Conservation (phyloP, 2,329 filamentous ascomycete genomes). For the Alternaria hordeiaustralica region DNA sequence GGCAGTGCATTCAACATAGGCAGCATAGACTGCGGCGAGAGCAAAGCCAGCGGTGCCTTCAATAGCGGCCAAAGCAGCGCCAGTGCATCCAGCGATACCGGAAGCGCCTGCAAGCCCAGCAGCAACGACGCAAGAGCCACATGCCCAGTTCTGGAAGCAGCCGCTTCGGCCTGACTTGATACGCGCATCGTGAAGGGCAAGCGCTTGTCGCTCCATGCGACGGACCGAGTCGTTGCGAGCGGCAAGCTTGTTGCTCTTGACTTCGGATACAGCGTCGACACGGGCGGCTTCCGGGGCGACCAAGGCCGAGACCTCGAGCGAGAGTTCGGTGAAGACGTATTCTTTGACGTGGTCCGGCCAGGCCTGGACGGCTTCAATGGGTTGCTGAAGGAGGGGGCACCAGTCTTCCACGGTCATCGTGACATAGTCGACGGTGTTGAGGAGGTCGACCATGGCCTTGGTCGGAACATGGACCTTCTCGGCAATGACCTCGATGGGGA, state of each 20-base stretch:
- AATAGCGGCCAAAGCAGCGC: background rate
- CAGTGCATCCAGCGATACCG: background rate
- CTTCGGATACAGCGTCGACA: background rate
- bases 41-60: background rate
- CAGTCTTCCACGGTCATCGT: background rate
- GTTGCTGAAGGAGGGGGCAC: background rate
- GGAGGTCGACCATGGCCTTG: background rate
- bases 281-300: background rate
- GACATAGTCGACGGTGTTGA: background rate
- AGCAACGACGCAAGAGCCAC: background rate
- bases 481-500: background rate
- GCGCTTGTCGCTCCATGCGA: background rate
- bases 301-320: background rate
- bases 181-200: background rate
- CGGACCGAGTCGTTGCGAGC: background rate
- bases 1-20: background rate
- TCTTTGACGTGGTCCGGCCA: background rate
- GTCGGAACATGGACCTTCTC: background rate
- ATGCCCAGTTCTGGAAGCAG: background rate
- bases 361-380: background rate
- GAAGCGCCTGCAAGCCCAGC: background rate
- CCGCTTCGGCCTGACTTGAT: background rate
- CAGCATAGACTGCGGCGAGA: background rate
- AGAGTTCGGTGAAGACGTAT: background rate
- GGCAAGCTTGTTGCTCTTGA: background rate